Evolutionary conservation across 352 stramenopile species (phyloP).

Genomic region (Aphanomyces invadans): DNA sequence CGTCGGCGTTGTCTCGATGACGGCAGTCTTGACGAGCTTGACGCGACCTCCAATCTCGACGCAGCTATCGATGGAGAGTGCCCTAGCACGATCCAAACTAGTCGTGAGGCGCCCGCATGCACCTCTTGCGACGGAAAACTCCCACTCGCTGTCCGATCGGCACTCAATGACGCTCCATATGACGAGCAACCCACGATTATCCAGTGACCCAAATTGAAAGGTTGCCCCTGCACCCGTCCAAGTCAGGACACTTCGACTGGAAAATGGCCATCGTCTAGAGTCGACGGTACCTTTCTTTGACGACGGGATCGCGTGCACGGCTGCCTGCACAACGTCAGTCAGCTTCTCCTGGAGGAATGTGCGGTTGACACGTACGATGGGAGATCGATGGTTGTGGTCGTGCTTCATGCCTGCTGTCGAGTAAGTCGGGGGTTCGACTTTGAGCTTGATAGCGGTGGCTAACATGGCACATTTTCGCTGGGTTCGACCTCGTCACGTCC

Average conservation of each 20-base stretch:
- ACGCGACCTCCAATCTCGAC: constrained; percentile 53
- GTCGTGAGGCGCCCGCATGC: too few species aligned
- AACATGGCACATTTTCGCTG: too few species aligned
- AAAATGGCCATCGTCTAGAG: too few species aligned
- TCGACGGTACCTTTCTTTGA: constrained; percentile 10
- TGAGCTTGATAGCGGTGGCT: constrained; percentile 25
- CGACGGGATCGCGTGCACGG: constrained; percentile 9
- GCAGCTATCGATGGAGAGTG: constrained; percentile 45
- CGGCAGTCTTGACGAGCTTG: constrained; percentile 55
- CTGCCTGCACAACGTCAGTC: background rate
- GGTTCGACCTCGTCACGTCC: too few species aligned
- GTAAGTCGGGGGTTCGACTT: constrained; percentile 43
- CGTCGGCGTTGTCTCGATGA: constrained; percentile 38
- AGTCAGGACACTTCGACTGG: background rate
- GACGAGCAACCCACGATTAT: constrained; percentile 56
- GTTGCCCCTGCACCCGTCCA: background rate
- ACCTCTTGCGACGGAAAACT: too few species aligned
- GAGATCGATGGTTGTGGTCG: constrained; percentile 16
- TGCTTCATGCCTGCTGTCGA: constrained; percentile 50
- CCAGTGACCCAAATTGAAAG: constrained; percentile 67
- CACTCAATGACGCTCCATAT: constrained; percentile 69
- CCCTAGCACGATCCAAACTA: constrained; percentile 23
- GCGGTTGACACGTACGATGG: constrained; percentile 25
- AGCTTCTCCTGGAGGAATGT: constrained; percentile 28
- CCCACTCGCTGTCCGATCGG: constrained; percentile 32